A percentile compares a stretch with the other conserved stretches of the same genome.
These are phyloP conservation scores for Fusarium compactum DNA, from an alignment of 2,329 filamentous ascomycete genomes.

Conservation along the genomic window DNA sequence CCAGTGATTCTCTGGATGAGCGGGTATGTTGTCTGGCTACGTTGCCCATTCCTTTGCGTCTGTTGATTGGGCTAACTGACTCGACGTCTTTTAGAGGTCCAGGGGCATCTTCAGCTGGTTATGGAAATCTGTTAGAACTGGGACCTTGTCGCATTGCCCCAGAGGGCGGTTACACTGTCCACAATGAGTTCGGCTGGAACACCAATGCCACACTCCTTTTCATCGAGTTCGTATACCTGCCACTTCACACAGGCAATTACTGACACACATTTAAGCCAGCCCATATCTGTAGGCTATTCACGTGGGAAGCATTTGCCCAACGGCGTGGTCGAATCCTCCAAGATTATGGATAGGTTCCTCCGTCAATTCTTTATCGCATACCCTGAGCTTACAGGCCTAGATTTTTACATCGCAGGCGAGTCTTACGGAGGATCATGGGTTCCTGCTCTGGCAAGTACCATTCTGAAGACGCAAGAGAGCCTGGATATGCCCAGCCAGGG, in stretches of 20 bases:
- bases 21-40: background rate
- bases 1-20: conserved; percentile 17
- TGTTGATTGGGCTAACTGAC: background rate
- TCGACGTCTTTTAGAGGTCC: background rate
- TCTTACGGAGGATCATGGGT: conserved; percentile 7
- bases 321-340: background rate
- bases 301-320: background rate
- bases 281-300: background rate
- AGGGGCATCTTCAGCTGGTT: conserved; percentile 6
- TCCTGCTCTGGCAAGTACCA: background rate
- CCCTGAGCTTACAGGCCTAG: background rate
- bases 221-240: conserved; percentile 1
- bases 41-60: background rate
- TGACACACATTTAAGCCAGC: background rate
- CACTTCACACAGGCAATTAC: background rate
- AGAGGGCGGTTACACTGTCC: conserved; percentile 9
- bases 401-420: background rate
- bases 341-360: conserved; percentile 8
- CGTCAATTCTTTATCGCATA: conserved; percentile 7
- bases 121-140: conserved; percentile 16
- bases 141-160: conserved; percentile 14
- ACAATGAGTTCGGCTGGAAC: conserved; percentile 18
- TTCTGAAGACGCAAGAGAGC: background rate
- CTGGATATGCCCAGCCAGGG: background rate
- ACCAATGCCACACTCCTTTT: conserved; percentile 11